These are phyloP conservation scores for Fusarium goolgardi DNA, from an alignment of 2,329 filamentous ascomycete genomes.

Conservation along the genomic window DNA sequence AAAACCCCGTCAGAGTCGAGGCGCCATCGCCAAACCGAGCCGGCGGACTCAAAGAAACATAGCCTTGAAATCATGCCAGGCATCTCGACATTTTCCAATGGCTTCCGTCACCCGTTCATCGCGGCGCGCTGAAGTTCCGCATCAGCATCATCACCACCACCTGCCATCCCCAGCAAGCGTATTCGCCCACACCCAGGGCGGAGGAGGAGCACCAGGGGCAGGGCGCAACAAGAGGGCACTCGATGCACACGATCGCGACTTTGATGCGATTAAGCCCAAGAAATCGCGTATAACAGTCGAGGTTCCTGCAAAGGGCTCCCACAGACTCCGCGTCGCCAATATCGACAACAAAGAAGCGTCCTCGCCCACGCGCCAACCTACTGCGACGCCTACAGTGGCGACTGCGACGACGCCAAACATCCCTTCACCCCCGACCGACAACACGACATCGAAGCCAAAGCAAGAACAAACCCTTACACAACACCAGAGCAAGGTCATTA, in stretches of 20 bases:
- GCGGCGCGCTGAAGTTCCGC: conserved; percentile 61
- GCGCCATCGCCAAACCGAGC: conserved; percentile 46
- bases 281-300: conserved; percentile 65
- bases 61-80: conserved; percentile 53
- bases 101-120: conserved; percentile 64
- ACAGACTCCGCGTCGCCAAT: conserved; percentile 35
- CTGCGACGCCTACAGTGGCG: conserved; percentile 40
- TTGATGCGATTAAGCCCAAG: conserved; percentile 60
- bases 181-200: conserved; percentile 50
- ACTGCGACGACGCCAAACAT: conserved; percentile 32
- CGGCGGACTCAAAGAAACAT: conserved; percentile 36
- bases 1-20: conserved; percentile 47
- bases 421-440: conserved; percentile 30
- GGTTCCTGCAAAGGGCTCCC: conserved; percentile 55
- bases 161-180: conserved; percentile 48
- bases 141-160: conserved; percentile 52
- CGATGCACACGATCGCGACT: conserved; percentile 58
- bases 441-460: conserved; percentile 35
- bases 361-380: conserved; percentile 45
- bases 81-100: conserved; percentile 56
- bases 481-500: conserved; percentile 68
- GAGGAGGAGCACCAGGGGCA: conserved; percentile 50
- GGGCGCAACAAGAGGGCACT: conserved; percentile 60
- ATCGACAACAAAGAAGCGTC: conserved; percentile 45
- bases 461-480: conserved; percentile 56